Percentiles rank a stretch among this genome's conserved stretches.
Evolutionary conservation across 192 early-diverging fungal species (phyloP).

Genomic region (Podila epicladia): DNA sequence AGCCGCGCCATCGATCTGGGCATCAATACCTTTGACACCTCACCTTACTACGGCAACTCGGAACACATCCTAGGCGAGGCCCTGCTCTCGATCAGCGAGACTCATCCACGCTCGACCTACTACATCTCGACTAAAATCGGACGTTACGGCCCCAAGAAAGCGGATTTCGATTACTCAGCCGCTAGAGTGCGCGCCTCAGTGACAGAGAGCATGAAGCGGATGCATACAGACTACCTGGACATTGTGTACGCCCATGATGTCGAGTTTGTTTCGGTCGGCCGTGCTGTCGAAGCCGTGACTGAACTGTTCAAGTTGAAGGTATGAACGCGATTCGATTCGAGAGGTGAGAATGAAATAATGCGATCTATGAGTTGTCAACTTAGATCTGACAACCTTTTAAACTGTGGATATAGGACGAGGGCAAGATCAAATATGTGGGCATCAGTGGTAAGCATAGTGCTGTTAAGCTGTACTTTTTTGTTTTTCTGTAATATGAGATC

Average conservation of each 20-base stretch:
- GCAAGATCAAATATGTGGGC: slow-evolving; percentile 72
- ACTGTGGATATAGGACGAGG: slow-evolving; percentile 45
- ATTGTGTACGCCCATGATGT: slow-evolving; percentile 80
- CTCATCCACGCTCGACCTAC: slow-evolving; percentile 73
- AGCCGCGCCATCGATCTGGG: slow-evolving; percentile 61
- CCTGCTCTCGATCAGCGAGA: slow-evolving; percentile 51
- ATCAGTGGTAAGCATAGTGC: slow-evolving; percentile 62
- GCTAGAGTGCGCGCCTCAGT: slow-evolving; percentile 61
- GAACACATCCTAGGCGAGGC: slow-evolving; percentile 74
- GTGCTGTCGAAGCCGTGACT: slow-evolving; percentile 57
- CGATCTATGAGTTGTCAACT: slow-evolving; percentile 30
- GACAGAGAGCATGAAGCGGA: slow-evolving; percentile 63
- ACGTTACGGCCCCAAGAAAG: slow-evolving; percentile 68
- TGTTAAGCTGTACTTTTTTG: no score
- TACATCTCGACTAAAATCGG: slow-evolving; percentile 79
- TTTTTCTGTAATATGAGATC: no score
- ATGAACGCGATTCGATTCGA: not conserved
- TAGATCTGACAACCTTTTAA: slow-evolving; percentile 8
- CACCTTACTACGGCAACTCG: slow-evolving; percentile 77
- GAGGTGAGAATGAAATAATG: not conserved
- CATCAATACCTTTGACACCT: slow-evolving; percentile 77
- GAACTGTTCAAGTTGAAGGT: slow-evolving; percentile 67
- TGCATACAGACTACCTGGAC: slow-evolving; percentile 75
- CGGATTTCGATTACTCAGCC: slow-evolving; percentile 74
- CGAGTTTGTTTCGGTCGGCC: slow-evolving; percentile 72